These are phyloP conservation scores for Vaccinium myrtillus DNA, from an alignment of 148 eudicot genomes.

Conservation along the genomic window DNA sequence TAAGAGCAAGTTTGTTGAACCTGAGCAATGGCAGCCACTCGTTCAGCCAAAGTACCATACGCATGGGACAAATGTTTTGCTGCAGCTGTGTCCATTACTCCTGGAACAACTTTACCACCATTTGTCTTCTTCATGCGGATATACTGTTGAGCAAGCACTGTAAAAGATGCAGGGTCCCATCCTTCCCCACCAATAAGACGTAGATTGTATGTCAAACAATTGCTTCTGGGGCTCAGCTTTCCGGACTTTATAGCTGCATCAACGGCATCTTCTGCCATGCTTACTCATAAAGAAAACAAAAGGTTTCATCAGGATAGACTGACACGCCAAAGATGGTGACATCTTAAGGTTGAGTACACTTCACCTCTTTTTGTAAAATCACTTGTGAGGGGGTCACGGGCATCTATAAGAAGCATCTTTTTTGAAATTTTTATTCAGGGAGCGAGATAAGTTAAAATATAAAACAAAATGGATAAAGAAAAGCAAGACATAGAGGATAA, in stretches of 20 bases:
- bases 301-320: background rate
- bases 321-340: constrained; percentile 4
- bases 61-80: constrained; percentile 94
- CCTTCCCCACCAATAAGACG: constrained; percentile 76
- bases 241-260: constrained; percentile 84
- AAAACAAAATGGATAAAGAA: too few species aligned
- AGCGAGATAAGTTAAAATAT: too few species aligned
- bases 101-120: constrained; percentile 78
- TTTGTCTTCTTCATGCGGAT: constrained; percentile 70
- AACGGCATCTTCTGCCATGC: constrained; percentile 99
- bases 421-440: too few species aligned
- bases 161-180: constrained; percentile 87
- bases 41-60: constrained; percentile 79
- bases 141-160: constrained; percentile 85
- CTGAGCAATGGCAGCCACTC: constrained; percentile 80
- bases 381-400: too few species aligned
- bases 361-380: background rate
- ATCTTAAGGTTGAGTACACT: background rate
- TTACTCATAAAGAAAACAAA: constrained; percentile 20
- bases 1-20: background rate
- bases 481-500: too few species aligned
- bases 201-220: constrained; percentile 64
- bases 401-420: too few species aligned
- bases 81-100: constrained; percentile 86
- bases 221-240: constrained; percentile 58